Base-by-base conservation (phyloP, 495 filamentous ascomycete species). In the Glonium stellatum region DNA sequence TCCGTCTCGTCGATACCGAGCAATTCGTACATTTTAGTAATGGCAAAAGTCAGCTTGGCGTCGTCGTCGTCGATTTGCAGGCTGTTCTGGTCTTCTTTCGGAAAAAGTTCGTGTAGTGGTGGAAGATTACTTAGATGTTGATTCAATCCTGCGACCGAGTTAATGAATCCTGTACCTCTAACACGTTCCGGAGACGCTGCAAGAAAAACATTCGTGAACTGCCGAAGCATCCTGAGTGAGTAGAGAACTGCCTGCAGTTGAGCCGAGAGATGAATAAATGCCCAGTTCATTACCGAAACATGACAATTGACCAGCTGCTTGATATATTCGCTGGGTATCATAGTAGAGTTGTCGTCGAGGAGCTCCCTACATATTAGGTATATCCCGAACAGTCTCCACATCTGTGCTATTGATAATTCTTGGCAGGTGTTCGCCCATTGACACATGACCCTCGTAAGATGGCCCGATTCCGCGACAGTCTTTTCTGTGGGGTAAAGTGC, bases 191-290 rank as follows among this genome's bases (percentile, higher is more conserved):
- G 18, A 35, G n/a, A 54, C 51, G 12, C 13, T n/a, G 55, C 50
- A 2, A 68, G 31, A 39, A 53, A 62, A n/a, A 68, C 55, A 1
- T 31, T 25, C 15, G 54, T 55, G 36, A 55, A 62, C 21, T 65
- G 65, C 11, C 55, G 27, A 5, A 68, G 51, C 23, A 65, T 51
- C 5, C 61, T 54, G 4, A 68, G 36, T 5, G 65, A 68, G 42
- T 68, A 68, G 5, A 65, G 41, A 13, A 51, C 42, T 13, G 65
- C 65, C 9, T 64, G 59, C 4, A 68, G 8, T 23, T 56, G 37
- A n/a, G 65, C 65, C 5, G 25, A 46, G 25, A 68, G 35, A 13
- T 68, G 65, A 4, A 62, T 50, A 21, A 37, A 56, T 4, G 37
- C 47, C 65, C 65, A 68, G 4, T 58, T 61, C 39, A 47, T 44